Percentiles rank a stretch among this genome's conserved stretches.
Evolutionary conservation across 305 asterid genomes (phyloP).

Genomic region (Plantago coronopus): DNA sequence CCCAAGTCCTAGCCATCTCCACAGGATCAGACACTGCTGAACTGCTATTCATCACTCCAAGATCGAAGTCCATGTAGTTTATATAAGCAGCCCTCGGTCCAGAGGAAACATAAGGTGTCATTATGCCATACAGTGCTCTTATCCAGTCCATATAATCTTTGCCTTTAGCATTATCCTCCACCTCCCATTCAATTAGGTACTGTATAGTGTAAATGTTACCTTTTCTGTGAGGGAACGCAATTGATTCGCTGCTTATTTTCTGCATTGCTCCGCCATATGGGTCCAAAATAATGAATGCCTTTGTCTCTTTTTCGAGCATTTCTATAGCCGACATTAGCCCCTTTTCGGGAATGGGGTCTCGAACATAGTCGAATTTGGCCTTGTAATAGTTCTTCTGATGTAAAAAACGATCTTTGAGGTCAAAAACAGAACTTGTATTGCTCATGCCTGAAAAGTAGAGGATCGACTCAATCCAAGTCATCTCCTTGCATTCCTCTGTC

Average conservation of each 20-base stretch:
- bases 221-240: conserved; percentile 2
- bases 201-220: neutral
- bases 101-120: neutral
- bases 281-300: neutral
- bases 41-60: conserved; percentile 8
- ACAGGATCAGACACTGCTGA: neutral
- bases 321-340: neutral
- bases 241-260: neutral
- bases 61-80: conserved; percentile 2
- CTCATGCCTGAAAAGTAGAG: neutral
- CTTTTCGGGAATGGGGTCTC: neutral
- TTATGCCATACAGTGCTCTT: neutral
- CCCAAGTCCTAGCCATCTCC: conserved; percentile 37
- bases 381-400: neutral
- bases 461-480: neutral
- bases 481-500: neutral
- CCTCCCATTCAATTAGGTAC: neutral
- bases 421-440: neutral
- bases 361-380: conserved; percentile 2
- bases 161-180: neutral
- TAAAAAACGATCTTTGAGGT: neutral
- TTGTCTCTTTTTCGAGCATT: neutral
- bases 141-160: conserved; percentile 4
- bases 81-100: neutral
- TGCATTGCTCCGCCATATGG: conserved; percentile 8